These are phyloP conservation scores for Neurospora sp. DNA, from an alignment of 495 filamentous ascomycete genomes.

Conservation along the genomic window DNA sequence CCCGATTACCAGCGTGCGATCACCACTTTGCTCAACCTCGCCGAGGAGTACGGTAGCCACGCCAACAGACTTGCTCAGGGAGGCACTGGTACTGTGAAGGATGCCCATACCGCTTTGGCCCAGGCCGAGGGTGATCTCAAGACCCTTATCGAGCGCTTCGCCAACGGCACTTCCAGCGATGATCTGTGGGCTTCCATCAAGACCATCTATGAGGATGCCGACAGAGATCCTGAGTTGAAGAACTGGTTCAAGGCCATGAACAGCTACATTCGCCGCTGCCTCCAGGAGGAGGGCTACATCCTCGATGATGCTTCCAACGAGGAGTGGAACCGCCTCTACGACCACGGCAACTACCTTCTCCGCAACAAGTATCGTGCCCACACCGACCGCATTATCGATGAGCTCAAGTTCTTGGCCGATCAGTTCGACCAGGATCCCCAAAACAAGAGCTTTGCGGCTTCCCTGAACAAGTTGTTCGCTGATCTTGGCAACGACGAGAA, in stretches of 20 bases:
- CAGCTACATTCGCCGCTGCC: slow-evolving; percentile 66
- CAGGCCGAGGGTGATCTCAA: slow-evolving; percentile 72
- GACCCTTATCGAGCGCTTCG: slow-evolving; percentile 88
- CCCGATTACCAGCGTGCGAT: slow-evolving; percentile 85
- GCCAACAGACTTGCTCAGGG: slow-evolving; percentile 52
- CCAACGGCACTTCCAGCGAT: slow-evolving; percentile 82
- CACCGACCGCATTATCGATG: slow-evolving; percentile 78
- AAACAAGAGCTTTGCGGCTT: slow-evolving; percentile 67
- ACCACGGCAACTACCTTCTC: slow-evolving; percentile 78
- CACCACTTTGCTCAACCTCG: slow-evolving; percentile 70
- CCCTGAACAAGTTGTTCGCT: slow-evolving; percentile 75
- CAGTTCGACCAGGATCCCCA: slow-evolving; percentile 83
- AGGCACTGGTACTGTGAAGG: slow-evolving; percentile 55
- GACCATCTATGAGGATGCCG: slow-evolving; percentile 81
- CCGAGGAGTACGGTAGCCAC: slow-evolving; percentile 78
- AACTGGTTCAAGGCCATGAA: slow-evolving; percentile 80
- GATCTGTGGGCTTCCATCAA: slow-evolving; percentile 82
- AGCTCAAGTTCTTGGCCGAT: slow-evolving; percentile 76
- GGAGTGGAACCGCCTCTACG: slow-evolving; percentile 77
- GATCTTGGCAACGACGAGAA: slow-evolving; percentile 71
- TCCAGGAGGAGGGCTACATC: slow-evolving; percentile 84
- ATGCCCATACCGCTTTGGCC: slow-evolving; percentile 53
- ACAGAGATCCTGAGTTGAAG: slow-evolving; percentile 77
- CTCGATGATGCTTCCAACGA: slow-evolving; percentile 71
- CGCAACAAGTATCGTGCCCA: slow-evolving; percentile 81